A percentile compares a stretch with the other conserved stretches of the same genome.
Evolutionary conservation across 192 early-diverging fungal genomes (phyloP).

Genomic region (Phlyctochytrium arcticum): DNA sequence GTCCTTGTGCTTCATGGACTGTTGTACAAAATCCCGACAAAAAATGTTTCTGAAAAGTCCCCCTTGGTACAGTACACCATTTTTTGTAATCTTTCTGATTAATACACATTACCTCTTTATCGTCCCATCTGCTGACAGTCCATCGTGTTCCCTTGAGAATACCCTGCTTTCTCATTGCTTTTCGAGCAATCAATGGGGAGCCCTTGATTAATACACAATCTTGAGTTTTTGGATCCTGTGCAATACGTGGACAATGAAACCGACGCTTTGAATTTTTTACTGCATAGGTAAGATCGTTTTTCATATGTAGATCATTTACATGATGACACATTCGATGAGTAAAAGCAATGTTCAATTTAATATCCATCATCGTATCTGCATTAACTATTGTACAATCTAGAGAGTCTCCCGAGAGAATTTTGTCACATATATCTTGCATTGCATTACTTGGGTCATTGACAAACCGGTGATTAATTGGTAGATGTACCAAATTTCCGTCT

Average conservation of each 20-base stretch:
- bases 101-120: background rate
- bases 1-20: constrained; percentile 11
- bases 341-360: constrained; percentile 9
- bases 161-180: background rate
- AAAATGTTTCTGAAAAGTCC: constrained; percentile 11
- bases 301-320: constrained; percentile 9
- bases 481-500: background rate
- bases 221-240: constrained; percentile 1
- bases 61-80: background rate
- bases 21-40: constrained; percentile 8
- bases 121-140: background rate
- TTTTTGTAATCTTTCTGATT: background rate
- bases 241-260: background rate
- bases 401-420: background rate
- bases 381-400: background rate
- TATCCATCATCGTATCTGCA: background rate
- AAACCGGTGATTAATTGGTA: constrained; percentile 1
- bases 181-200: constrained; percentile 3
- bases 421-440: background rate
- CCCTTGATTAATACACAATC: constrained; percentile 12
- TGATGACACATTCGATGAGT: constrained; percentile 13
- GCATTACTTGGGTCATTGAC: constrained; percentile 3
- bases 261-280: background rate
- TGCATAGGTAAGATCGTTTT: background rate
- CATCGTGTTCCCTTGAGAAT: constrained; percentile 12